Evolutionary conservation across 805 yeast species (phyloP).

Genomic region (Lachancea dasiensis): DNA sequence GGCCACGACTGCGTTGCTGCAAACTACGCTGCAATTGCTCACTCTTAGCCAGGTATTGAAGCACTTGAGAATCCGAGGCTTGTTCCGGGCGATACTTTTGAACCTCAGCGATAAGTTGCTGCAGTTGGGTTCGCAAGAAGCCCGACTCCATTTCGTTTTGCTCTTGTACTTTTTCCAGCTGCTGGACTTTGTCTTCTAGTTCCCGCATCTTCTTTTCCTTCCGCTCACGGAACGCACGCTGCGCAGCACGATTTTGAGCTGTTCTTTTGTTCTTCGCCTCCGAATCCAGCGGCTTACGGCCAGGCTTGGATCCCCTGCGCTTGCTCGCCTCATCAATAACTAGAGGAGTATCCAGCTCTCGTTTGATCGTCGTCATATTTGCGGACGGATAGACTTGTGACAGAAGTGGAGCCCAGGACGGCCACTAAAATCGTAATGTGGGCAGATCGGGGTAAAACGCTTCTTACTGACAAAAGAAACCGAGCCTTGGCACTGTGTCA

Average conservation of each 20-base stretch:
- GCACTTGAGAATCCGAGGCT: slow-evolving; percentile 27
- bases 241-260: slow-evolving; percentile 98
- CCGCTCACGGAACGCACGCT: slow-evolving; percentile 91
- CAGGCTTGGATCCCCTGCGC: slow-evolving; percentile 49
- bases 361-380: slow-evolving; percentile 5
- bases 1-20: background rate
- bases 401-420: too few relatives aligned
- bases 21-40: slow-evolving; percentile 7
- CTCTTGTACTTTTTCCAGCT: slow-evolving; percentile 65
- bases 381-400: too few relatives aligned
- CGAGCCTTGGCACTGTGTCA: too few relatives aligned
- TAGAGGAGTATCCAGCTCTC: slow-evolving; percentile 7
- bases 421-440: too few relatives aligned
- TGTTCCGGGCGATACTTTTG: slow-evolving; percentile 45
- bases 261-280: slow-evolving; percentile 87
- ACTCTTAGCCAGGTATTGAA: slow-evolving; percentile 20
- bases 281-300: slow-evolving; percentile 70
- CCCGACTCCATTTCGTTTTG: slow-evolving; percentile 67
- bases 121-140: slow-evolving; percentile 69
- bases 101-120: slow-evolving; percentile 65
- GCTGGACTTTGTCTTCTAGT: slow-evolving; percentile 68
- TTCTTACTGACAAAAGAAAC: too few relatives aligned
- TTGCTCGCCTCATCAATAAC: slow-evolving; percentile 9
- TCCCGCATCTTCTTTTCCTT: slow-evolving; percentile 84
- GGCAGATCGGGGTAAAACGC: too few relatives aligned